phyloP scores from a whole-genome alignment of 768 basidiomycete species.

The Postia placenta region DNA sequence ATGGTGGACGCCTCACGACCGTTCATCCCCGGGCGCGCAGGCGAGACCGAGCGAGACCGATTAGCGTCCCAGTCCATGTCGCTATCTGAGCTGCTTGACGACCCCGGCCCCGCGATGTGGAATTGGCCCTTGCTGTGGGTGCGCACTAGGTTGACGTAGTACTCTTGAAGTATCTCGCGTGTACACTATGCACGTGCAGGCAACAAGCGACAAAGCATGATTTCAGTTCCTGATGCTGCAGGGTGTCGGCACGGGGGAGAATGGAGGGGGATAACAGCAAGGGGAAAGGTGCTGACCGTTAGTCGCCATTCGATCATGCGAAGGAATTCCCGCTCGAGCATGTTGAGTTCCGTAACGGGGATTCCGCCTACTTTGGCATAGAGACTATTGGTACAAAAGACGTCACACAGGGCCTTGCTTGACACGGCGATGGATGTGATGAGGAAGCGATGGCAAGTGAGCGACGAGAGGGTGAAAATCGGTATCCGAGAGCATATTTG shows the following conservation, averaged over 20 bases:
- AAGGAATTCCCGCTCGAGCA: constrained; percentile 92
- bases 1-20: constrained; percentile 29
- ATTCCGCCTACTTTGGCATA: constrained; percentile 98
- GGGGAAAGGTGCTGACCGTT: constrained; percentile 55
- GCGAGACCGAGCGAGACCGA: constrained; percentile 49
- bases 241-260: not conserved
- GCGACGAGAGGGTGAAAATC: constrained; percentile 87
- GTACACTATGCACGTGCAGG: constrained; percentile 60
- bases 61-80: constrained; percentile 44
- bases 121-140: constrained; percentile 67
- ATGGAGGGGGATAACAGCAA: not conserved
- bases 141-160: constrained; percentile 89
- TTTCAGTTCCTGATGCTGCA: constrained; percentile 4
- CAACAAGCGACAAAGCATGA: constrained; percentile 19
- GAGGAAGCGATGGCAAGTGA: constrained; percentile 97
- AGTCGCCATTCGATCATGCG: constrained; percentile 90
- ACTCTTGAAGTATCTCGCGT: constrained; percentile 84
- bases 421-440: constrained; percentile 91
- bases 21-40: constrained; percentile 27
- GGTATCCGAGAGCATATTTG: constrained; percentile 86
- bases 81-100: constrained; percentile 25
- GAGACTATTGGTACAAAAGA: constrained; percentile 89
- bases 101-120: constrained; percentile 39
- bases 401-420: constrained; percentile 92
- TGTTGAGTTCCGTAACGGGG: constrained; percentile 83